These are phyloP conservation scores for Neohortaea acidophila DNA, from an alignment of 495 filamentous ascomycete genomes.

Conservation along the genomic window DNA sequence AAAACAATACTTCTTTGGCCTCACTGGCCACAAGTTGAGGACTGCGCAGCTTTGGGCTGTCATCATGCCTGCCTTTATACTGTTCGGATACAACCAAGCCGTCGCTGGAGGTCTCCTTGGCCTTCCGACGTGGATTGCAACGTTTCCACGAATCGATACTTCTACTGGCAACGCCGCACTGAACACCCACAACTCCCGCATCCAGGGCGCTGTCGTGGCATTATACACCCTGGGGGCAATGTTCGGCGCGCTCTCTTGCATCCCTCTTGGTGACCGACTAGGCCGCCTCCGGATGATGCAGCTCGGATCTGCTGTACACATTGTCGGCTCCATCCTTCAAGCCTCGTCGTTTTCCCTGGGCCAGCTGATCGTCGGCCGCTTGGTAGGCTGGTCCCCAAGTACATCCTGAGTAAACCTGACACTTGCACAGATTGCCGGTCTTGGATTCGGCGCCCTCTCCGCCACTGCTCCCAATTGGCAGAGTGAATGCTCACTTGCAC, in stretches of 20 bases:
- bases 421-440: too few species aligned
- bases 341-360: conserved; percentile 23
- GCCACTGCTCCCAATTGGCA: conserved; percentile 18
- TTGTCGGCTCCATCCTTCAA: conserved; percentile 24
- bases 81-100: conserved; percentile 40
- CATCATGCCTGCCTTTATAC: conserved; percentile 19
- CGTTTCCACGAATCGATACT: conserved; percentile 41
- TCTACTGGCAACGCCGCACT: too few species aligned
- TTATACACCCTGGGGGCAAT: conserved; percentile 24
- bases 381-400: too few species aligned
- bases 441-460: conserved; percentile 37
- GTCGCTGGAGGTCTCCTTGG: conserved; percentile 29
- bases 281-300: conserved; percentile 20
- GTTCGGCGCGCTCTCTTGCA: conserved; percentile 19
- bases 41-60: conserved; percentile 11
- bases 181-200: conserved; percentile 33
- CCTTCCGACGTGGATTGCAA: conserved; percentile 27
- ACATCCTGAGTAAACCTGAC: too few species aligned
- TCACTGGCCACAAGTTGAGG: conserved; percentile 2
- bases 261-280: conserved; percentile 23
- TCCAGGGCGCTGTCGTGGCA: conserved; percentile 24
- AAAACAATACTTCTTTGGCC: conserved; percentile 6
- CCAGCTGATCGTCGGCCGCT: conserved; percentile 38
- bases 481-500: not conserved
- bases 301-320: conserved; percentile 19